phyloP scores from a whole-genome alignment of 1,284 basidiomycete genomes.

The Boletus hoseneyae region DNA sequence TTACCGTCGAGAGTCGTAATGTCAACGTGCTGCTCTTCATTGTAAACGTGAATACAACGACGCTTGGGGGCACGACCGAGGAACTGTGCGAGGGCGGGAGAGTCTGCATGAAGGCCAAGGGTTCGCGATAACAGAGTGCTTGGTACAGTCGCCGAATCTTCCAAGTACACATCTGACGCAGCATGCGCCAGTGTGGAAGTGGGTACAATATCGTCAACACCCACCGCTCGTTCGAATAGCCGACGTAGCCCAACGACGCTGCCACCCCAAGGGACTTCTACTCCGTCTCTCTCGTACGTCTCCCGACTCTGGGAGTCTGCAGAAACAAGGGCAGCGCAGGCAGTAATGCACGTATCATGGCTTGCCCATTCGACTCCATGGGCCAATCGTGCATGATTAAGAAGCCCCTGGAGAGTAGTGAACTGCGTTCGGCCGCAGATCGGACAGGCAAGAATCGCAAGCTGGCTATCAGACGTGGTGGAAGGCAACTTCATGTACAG shows the following conservation, averaged over 20 bases:
- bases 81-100: constrained; percentile 67
- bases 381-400: constrained; percentile 70
- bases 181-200: constrained; percentile 8
- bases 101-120: constrained; percentile 66
- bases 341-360: constrained; percentile 70
- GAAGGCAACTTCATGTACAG: constrained; percentile 42
- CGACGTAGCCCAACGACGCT: constrained; percentile 49
- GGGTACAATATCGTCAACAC: constrained; percentile 31
- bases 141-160: constrained; percentile 8
- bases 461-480: constrained; percentile 31
- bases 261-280: constrained; percentile 46
- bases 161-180: constrained; percentile 1
- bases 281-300: constrained; percentile 51
- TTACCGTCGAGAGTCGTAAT: constrained; percentile 9
- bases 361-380: constrained; percentile 68
- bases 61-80: constrained; percentile 57
- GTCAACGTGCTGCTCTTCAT: constrained; percentile 46
- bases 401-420: constrained; percentile 69
- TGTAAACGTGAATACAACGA: constrained; percentile 53
- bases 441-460: constrained; percentile 55
- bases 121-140: constrained; percentile 53
- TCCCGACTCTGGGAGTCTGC: constrained; percentile 43
- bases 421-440: constrained; percentile 62
- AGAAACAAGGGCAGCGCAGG: constrained; percentile 50
- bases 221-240: constrained; percentile 70